A percentile compares a stretch with the other conserved stretches of the same genome.
Evolutionary conservation across 164 flowering plant genomes (phyloP).

Genomic region (Magnolia kwangsiensis): DNA sequence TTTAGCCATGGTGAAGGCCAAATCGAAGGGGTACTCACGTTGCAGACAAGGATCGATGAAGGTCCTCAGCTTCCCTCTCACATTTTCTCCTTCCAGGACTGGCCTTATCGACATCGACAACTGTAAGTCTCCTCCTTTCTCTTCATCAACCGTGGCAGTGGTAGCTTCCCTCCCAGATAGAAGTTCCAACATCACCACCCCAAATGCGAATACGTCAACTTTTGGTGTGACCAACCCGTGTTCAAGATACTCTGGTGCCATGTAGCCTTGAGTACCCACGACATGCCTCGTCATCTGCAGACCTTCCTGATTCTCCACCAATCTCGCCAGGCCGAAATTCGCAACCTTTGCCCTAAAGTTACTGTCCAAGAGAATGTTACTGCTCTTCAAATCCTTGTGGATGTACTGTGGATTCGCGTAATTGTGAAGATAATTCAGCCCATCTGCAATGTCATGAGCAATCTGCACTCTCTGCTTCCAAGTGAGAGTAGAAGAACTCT

Average conservation of each 20-base stretch:
- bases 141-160: conserved; percentile 6
- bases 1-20: conserved; percentile 60
- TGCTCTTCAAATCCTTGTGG: conserved; percentile 65
- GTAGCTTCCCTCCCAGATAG: conserved; percentile 59
- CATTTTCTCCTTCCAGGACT: conserved; percentile 54
- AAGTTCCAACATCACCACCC: conserved; percentile 66
- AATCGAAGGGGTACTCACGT: conserved; percentile 52
- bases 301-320: conserved; percentile 17
- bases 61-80: conserved; percentile 43
- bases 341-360: conserved; percentile 50
- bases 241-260: conserved; percentile 73
- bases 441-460: conserved; percentile 59
- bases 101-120: conserved; percentile 26
- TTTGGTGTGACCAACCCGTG: conserved; percentile 61
- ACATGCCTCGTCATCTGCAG: conserved; percentile 58
- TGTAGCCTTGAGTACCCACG: conserved; percentile 63
- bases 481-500: conserved; percentile 14
- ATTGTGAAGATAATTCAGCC: conserved; percentile 68
- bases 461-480: conserved; percentile 75
- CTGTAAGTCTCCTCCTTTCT: conserved; percentile 23
- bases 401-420: conserved; percentile 45
- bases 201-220: conserved; percentile 67
- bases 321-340: conserved; percentile 57
- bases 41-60: conserved; percentile 33
- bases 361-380: conserved; percentile 51